Base-by-base conservation (phyloP, 2,329 filamentous ascomycete genomes). In the Exophiala sp. region DNA sequence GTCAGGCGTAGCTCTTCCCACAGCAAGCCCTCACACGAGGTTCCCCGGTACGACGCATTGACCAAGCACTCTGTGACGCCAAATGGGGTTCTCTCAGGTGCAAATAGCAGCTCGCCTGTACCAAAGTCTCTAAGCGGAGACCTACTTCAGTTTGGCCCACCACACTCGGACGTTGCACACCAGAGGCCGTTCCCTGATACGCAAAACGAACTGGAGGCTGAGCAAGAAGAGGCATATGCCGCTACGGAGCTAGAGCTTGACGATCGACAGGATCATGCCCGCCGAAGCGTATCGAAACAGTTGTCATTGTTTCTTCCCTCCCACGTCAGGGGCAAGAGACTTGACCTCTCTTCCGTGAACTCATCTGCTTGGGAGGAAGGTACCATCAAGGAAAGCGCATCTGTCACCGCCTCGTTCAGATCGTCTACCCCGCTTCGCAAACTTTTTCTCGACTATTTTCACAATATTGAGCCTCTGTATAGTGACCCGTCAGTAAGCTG, bases 401-500 rank as follows among this genome's bases (percentile, higher is more conserved):
- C 51, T 14, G 29, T 48, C 22, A 58, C 60, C 37, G 44, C 57
- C 11, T 63, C 61, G 2, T 57, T 70, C 48, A 52, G 51, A 19
- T 40, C 35, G 13, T 39, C 44, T 18, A 46, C 37, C 8, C 40
- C 39, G 19, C 32, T 56, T 2, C 66, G 67, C 43, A 64, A 60
- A 6, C 68, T 69, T 42, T 57, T 70, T 44, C 66, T 66, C 6
- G 64, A 68, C 42, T 72, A 70, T 50, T 64, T 71, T 43, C 54
- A 60, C 43, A 44, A 62, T 43, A 59, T 70, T 44, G 63, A 69
- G 40, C 62, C 67, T 7, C 27, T 63, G 8, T 23, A 68, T 4
- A 51, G 50, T 11, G 46, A 37, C 29, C 24, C n/a, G 13, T 16
- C 19, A 5, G 22, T 24, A n/a, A 14, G n/a, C 13, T 22, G 19